These are phyloP conservation scores for Eucalyptus camaldulensis DNA, from an alignment of 345 rosid genomes.

Conservation along the genomic window DNA sequence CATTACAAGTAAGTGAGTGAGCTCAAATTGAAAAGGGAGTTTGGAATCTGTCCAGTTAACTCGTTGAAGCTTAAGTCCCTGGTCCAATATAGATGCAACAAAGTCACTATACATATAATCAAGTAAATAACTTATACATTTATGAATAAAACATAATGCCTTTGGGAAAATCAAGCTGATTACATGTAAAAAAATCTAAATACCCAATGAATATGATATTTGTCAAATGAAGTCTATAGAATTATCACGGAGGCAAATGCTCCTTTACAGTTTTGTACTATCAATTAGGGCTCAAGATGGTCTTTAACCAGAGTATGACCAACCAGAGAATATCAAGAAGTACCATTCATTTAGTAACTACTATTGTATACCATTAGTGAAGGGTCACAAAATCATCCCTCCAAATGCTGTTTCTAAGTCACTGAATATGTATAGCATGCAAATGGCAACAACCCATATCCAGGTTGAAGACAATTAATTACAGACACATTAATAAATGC, in stretches of 20 bases:
- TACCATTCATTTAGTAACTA: not conserved
- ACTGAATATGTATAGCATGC: not conserved
- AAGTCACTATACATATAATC: not conserved
- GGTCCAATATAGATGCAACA: not conserved
- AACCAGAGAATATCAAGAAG: not conserved
- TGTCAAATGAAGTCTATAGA: not conserved
- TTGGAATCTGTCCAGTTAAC: conserved; percentile 18
- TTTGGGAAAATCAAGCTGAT: not conserved
- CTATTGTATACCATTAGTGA: not conserved
- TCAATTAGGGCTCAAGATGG: not conserved
- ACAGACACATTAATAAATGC: not conserved
- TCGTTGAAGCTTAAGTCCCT: conserved; percentile 40
- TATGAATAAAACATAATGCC: not conserved
- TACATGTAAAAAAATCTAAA: not conserved
- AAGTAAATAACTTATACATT: not conserved
- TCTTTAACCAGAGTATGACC: not conserved
- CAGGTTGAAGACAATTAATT: not conserved
- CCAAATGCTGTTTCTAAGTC: not conserved
- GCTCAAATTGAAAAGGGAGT: conserved; percentile 25
- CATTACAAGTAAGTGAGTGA: conserved; percentile 42
- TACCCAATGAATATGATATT: not conserved
- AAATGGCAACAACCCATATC: not conserved
- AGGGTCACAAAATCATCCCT: too few species aligned
- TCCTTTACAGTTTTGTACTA: not conserved
- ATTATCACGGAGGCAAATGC: not conserved